These are phyloP conservation scores for Ceratocystis huliohia DNA, from an alignment of 2,329 filamentous ascomycete species.

Conservation along the genomic window DNA sequence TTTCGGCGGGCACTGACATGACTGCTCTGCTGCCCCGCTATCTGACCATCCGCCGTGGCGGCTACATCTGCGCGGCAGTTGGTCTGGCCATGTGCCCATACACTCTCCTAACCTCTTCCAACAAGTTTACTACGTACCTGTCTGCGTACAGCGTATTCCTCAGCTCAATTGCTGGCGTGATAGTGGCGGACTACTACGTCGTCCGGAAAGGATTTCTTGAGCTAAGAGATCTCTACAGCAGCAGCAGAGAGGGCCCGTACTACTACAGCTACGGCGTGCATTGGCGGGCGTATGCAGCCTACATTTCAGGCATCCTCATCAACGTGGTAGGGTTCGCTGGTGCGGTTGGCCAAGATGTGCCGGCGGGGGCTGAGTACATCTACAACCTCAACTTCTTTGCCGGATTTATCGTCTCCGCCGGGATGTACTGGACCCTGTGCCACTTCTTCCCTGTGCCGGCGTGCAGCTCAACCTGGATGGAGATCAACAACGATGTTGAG, in stretches of 20 bases:
- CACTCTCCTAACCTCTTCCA: slow-evolving; percentile 60
- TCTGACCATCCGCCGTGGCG: slow-evolving; percentile 73
- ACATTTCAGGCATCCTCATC: slow-evolving; percentile 71
- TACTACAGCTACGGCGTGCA: slow-evolving; percentile 62
- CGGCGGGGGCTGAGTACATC: slow-evolving; percentile 67
- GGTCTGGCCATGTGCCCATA: slow-evolving; percentile 80
- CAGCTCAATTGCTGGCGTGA: slow-evolving; percentile 87
- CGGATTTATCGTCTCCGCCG: slow-evolving; percentile 59
- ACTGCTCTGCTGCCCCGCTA: slow-evolving; percentile 67
- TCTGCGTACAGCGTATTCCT: slow-evolving; percentile 88
- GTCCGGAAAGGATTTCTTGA: slow-evolving; percentile 73
- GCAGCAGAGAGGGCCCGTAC: slow-evolving; percentile 54
- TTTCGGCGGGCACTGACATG: slow-evolving; percentile 73
- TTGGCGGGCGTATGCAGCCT: slow-evolving; percentile 73
- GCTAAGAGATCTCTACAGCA: slow-evolving; percentile 66
- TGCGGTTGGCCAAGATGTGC: slow-evolving; percentile 58
- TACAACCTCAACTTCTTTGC: slow-evolving; percentile 87
- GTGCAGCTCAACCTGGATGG: slow-evolving; percentile 62
- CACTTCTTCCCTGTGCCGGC: slow-evolving; percentile 59
- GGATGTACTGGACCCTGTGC: slow-evolving; percentile 58
- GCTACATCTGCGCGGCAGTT: slow-evolving; percentile 69
- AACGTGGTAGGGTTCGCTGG: slow-evolving; percentile 88
- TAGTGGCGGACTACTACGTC: slow-evolving; percentile 75
- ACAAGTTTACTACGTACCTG: slow-evolving; percentile 83
- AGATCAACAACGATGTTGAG: slow-evolving; percentile 54